Conservation (phyloP, 2,329 filamentous ascomycete species). For the Biscogniauxia mediterranea region DNA sequence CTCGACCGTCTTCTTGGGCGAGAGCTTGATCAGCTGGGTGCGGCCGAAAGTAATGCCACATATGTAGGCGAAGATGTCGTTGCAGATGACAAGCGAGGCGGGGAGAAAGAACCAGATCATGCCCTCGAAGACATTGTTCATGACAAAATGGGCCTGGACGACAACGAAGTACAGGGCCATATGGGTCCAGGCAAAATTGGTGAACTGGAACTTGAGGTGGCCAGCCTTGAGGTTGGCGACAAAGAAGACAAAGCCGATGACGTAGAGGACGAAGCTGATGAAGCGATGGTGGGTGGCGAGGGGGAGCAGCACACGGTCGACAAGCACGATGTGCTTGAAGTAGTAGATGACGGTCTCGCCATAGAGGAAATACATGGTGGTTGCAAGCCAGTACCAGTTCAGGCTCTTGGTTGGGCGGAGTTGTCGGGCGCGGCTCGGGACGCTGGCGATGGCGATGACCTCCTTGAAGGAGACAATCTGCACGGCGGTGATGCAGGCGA, state of each 20-base stretch:
- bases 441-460: conserved; percentile 95
- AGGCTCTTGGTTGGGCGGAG: conserved; percentile 92
- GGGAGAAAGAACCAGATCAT: conserved; percentile 99
- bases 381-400: conserved; percentile 99
- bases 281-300: conserved; percentile 97
- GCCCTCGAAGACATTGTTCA: conserved; percentile 99
- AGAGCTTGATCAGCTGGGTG: conserved; percentile 95
- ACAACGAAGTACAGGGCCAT: conserved; percentile 99
- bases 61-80: conserved; percentile 97
- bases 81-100: conserved; percentile 91
- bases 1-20: conserved; percentile 98
- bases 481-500: conserved; percentile 85
- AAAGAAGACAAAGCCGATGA: conserved; percentile 98
- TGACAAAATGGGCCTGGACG: conserved; percentile 97
- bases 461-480: conserved; percentile 99
- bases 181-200: conserved; percentile 98
- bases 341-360: conserved; percentile 99
- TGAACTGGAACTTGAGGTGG: conserved; percentile 98
- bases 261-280: conserved; percentile 97
- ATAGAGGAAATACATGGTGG: conserved; percentile 98
- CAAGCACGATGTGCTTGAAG: conserved; percentile 97
- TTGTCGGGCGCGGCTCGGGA: conserved; percentile 86
- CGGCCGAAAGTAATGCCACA: conserved; percentile 96
- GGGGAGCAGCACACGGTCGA: conserved; percentile 88
- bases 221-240: conserved; percentile 91